phyloP scores from a whole-genome alignment of 108 stramenopile species.

The Nitzschia palea region DNA sequence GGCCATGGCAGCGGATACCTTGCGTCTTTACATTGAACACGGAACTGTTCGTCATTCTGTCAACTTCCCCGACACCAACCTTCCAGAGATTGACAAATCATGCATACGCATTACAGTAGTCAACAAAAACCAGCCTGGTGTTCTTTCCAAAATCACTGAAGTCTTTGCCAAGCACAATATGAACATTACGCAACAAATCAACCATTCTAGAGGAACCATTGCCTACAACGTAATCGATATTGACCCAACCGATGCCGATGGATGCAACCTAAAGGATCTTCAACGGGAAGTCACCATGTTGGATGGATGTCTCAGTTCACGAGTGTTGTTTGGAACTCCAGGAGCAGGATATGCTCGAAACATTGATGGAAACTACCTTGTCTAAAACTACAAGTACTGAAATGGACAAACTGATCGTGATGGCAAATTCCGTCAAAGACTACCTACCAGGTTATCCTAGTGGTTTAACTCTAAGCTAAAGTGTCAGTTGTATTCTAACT shows the following conservation, averaged over 20 bases:
- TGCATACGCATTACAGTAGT: conserved; percentile 58
- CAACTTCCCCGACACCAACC: conserved; percentile 61
- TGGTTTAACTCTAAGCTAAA: too few species aligned
- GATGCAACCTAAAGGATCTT: conserved; percentile 44
- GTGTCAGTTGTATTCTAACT: too few species aligned
- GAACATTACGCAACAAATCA: conserved; percentile 80
- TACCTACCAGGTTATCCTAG: too few species aligned
- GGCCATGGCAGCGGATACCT: conserved; percentile 66
- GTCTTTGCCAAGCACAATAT: conserved; percentile 52
- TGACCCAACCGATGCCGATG: conserved; percentile 29
- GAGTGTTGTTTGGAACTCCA: conserved; percentile 49
- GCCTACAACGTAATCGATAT: conserved; percentile 81
- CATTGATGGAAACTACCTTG: conserved; percentile 53
- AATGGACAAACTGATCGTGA: too few species aligned
- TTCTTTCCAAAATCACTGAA: conserved; percentile 55
- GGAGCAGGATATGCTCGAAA: conserved; percentile 62
- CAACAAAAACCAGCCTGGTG: conserved; percentile 69
- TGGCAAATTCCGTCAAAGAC: too few species aligned
- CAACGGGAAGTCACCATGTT: conserved; percentile 66
- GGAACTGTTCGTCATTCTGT: conserved; percentile 68
- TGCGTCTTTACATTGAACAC: conserved; percentile 60
- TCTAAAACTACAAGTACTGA: conserved; percentile 25
- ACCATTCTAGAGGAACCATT: conserved; percentile 57
- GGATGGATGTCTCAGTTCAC: conserved; percentile 61
- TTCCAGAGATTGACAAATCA: conserved; percentile 27